These are phyloP conservation scores for Acanthamoeba sp. DNA, from an alignment of 208 protist species.

Conservation along the genomic window DNA sequence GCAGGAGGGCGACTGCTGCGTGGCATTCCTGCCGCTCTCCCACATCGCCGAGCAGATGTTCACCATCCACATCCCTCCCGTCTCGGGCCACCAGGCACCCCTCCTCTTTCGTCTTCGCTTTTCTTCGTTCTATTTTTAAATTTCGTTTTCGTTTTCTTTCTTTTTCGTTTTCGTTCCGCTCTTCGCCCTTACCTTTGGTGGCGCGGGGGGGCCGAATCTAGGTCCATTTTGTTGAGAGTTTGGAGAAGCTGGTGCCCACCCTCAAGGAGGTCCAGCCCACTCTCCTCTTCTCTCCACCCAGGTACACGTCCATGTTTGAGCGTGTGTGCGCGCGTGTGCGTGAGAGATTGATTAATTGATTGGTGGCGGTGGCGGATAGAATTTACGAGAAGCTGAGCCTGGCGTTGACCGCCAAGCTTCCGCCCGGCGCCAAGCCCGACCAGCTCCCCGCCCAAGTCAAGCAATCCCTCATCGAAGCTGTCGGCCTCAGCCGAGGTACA, in stretches of 20 bases:
- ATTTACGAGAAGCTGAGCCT: slow-evolving; percentile 10
- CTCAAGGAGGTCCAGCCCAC: not conserved
- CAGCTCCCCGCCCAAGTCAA: not conserved
- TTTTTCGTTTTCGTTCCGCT: too few species aligned
- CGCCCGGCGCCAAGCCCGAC: not conserved
- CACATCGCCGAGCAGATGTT: slow-evolving; percentile 56
- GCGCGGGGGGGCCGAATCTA: too few species aligned
- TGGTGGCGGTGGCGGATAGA: not conserved
- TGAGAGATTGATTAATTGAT: not conserved
- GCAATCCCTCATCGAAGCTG: not conserved
- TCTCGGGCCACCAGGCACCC: not conserved
- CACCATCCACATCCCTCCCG: slow-evolving; percentile 1
- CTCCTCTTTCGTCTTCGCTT: not conserved
- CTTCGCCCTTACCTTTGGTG: too few species aligned
- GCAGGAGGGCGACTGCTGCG: slow-evolving; percentile 3
- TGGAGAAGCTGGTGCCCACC: slow-evolving; percentile 34
- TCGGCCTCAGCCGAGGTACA: not conserved
- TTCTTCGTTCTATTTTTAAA: not conserved
- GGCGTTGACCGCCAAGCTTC: not conserved
- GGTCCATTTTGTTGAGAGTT: not conserved
- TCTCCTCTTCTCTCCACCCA: not conserved
- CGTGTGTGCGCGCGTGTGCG: not conserved
- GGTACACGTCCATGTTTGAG: not conserved
- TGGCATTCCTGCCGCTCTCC: slow-evolving; percentile 11
- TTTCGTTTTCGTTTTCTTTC: too few species aligned